Percentiles rank a stretch among this genome's conserved stretches.
Evolutionary conservation across 495 filamentous ascomycete genomes (phyloP).

Genomic region (Ascodesmis nigricans): DNA sequence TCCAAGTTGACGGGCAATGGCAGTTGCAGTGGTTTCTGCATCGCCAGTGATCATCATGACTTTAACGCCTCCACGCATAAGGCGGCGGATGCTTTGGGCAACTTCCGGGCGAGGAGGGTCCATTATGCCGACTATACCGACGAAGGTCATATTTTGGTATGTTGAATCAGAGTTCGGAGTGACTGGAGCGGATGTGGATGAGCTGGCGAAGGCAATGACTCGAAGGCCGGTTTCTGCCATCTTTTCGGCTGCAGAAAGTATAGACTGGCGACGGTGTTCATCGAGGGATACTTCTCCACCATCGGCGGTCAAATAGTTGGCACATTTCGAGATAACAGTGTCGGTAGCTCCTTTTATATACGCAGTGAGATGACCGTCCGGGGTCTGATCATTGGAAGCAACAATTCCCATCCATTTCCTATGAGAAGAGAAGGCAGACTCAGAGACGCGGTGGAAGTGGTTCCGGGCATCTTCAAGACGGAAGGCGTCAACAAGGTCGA

Average conservation of each 20-base stretch:
- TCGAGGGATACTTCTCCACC: slow-evolving; percentile 77
- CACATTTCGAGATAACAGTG: slow-evolving; percentile 62
- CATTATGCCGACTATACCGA: slow-evolving; percentile 87
- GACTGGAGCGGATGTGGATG: slow-evolving; percentile 26
- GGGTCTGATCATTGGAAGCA: slow-evolving; percentile 32
- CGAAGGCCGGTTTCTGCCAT: slow-evolving; percentile 85
- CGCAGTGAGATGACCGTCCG: slow-evolving; percentile 31
- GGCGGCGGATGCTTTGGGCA: slow-evolving; percentile 62
- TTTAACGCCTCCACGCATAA: slow-evolving; percentile 84
- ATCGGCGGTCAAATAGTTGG: slow-evolving; percentile 71
- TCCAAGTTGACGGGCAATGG: slow-evolving; percentile 77
- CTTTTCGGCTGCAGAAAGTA: slow-evolving; percentile 58
- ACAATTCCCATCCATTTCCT: slow-evolving; percentile 98
- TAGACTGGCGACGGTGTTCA: slow-evolving; percentile 46
- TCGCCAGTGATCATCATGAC: slow-evolving; percentile 99
- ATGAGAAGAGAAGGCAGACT: slow-evolving; percentile 90
- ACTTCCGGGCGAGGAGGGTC: slow-evolving; percentile 83
- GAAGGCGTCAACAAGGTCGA: slow-evolving; percentile 76
- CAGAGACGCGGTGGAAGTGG: slow-evolving; percentile 49
- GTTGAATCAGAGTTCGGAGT: slow-evolving; percentile 30
- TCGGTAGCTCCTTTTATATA: slow-evolving; percentile 94
- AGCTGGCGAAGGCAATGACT: slow-evolving; percentile 81
- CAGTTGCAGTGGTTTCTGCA: slow-evolving; percentile 77
- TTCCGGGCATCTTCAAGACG: slow-evolving; percentile 69
- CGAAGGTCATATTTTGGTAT: slow-evolving; percentile 69